Percentiles rank a stretch among this genome's conserved stretches.
Evolutionary conservation across 495 filamentous ascomycete genomes (phyloP).

Genomic region (Hypoxylon subgilvum): DNA sequence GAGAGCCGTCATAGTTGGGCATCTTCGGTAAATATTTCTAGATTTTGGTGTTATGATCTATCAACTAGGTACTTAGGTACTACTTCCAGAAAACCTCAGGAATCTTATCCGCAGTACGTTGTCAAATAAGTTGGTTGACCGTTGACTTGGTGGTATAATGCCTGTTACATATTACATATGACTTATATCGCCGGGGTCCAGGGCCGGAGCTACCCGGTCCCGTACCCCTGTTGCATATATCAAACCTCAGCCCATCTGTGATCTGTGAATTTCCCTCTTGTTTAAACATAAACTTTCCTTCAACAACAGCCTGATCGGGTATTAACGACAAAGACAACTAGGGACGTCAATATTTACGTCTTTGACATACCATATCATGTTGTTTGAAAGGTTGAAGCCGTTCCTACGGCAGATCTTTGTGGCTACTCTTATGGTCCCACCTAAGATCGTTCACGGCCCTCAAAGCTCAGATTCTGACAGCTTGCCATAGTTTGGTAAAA

Average conservation of each 20-base stretch:
- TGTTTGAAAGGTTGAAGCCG: slow-evolving; percentile 15
- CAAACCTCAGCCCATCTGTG: slow-evolving; percentile 2
- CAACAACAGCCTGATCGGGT: no score
- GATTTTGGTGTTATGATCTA: no score
- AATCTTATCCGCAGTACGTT: no score
- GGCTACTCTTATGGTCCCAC: slow-evolving; percentile 8
- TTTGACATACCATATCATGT: slow-evolving; percentile 5
- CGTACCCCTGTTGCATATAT: not conserved
- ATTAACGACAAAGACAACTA: slow-evolving; percentile 11
- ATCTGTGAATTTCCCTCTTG: not conserved
- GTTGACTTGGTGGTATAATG: no score
- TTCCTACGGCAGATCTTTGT: slow-evolving; percentile 20
- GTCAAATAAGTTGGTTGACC: no score
- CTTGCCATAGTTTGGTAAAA: slow-evolving; percentile 21
- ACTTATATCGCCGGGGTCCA: not conserved
- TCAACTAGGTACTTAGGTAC: no score
- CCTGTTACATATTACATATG: no score
- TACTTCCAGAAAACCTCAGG: no score
- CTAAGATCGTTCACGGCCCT: slow-evolving; percentile 34
- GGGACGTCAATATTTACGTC: not conserved
- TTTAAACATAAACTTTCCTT: no score
- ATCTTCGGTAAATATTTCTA: no score
- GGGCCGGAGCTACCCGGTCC: not conserved
- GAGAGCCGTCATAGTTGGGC: no score
- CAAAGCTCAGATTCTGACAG: slow-evolving; percentile 26